phyloP scores from a whole-genome alignment of 768 basidiomycete genomes.

The Trametes villosa region DNA sequence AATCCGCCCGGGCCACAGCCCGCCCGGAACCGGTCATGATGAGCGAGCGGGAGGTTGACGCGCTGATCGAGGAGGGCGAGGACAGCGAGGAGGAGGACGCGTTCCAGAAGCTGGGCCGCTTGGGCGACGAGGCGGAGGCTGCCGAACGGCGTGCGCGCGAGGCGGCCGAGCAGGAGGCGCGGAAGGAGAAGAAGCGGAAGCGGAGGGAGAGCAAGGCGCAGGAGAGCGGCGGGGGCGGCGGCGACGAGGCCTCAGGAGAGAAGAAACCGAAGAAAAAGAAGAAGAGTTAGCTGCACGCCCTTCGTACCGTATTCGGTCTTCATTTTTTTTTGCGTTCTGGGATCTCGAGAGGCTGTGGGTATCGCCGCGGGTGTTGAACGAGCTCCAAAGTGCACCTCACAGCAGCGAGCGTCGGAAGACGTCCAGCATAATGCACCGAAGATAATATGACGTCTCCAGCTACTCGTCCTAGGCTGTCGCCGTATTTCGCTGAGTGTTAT shows the following conservation, averaged over 20 bases:
- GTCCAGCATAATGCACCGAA: no score
- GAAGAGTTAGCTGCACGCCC: slow-evolving; percentile 24
- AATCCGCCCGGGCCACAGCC: neutral
- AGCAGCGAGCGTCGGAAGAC: no score
- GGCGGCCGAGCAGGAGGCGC: slow-evolving; percentile 30
- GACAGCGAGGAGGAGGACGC: slow-evolving; percentile 39
- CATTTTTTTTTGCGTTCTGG: no score
- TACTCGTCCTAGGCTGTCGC: no score
- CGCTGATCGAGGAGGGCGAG: slow-evolving; percentile 29
- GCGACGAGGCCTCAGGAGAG: slow-evolving; percentile 15
- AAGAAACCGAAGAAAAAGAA: slow-evolving; percentile 37
- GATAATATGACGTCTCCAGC: no score
- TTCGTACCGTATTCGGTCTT: no score
- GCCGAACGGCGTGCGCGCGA: slow-evolving; percentile 27
- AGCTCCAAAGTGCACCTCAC: no score
- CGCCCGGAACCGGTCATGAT: slow-evolving; percentile 18
- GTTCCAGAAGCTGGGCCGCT: slow-evolving; percentile 36
- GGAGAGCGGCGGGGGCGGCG: slow-evolving; percentile 18
- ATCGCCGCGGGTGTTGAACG: no score
- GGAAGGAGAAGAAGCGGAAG: slow-evolving; percentile 36
- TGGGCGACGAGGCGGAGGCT: slow-evolving; percentile 35
- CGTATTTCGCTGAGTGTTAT: no score
- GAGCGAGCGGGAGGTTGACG: slow-evolving; percentile 30
- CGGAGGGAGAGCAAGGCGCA: slow-evolving; percentile 30
- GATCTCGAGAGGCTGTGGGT: no score